Conservation (phyloP, 2,329 filamentous ascomycete genomes). For the Chaetomium sp. region DNA sequence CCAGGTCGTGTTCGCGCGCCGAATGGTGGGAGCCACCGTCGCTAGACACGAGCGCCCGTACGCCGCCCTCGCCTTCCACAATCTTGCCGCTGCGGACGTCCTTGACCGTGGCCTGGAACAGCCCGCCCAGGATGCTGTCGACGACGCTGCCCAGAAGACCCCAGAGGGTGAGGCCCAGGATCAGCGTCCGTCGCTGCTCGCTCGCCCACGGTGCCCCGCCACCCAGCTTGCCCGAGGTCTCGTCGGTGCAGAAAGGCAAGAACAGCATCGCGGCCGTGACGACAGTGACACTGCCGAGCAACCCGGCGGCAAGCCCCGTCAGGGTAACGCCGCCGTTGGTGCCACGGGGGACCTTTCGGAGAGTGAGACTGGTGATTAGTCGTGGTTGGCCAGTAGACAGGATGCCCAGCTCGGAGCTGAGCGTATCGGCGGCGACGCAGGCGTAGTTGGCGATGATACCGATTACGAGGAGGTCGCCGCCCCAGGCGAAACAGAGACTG, state of each 20-base stretch:
- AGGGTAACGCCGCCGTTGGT: constrained; percentile 92
- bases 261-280: constrained; percentile 65
- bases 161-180: constrained; percentile 66
- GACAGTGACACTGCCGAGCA: constrained; percentile 73
- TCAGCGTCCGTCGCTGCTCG: constrained; percentile 49
- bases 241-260: constrained; percentile 65
- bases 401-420: constrained; percentile 93
- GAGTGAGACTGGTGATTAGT: constrained; percentile 77
- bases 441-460: constrained; percentile 83
- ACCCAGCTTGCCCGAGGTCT: constrained; percentile 43
- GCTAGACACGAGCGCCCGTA: constrained; percentile 53
- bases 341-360: constrained; percentile 80
- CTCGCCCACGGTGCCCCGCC: constrained; percentile 54
- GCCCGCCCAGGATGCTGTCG: constrained; percentile 83
- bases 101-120: constrained; percentile 82
- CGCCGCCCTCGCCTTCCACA: constrained; percentile 80
- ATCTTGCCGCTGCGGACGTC: constrained; percentile 84
- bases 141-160: constrained; percentile 79
- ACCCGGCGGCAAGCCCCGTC: constrained; percentile 71
- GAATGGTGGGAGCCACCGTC: constrained; percentile 35
- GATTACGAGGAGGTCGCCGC: constrained; percentile 63
- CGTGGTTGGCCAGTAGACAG: constrained; percentile 74
- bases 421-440: constrained; percentile 88
- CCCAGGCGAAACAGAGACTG: constrained; percentile 60
- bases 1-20: constrained; percentile 35